Evolutionary conservation across 176 grass and related monocot genomes (phyloP), one percentile per base, ranked within the genome.

Genomic region (Canna indica): DNA sequence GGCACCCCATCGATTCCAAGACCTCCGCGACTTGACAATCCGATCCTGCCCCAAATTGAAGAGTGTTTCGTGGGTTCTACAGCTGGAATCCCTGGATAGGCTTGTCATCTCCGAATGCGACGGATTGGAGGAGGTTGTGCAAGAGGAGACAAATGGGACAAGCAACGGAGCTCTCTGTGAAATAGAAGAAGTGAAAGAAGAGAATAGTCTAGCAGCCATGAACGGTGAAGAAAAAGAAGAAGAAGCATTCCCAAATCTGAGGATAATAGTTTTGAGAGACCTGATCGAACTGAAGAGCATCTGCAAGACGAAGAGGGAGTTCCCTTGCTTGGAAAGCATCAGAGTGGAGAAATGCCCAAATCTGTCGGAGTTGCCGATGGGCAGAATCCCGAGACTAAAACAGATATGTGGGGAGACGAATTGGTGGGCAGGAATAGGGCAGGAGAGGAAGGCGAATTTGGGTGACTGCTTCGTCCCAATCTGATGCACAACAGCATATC

Each of bases 11-110:
- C 75, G 83, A 42, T 87, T 90, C 39, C 27, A 31, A 41, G 72
- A 71, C 9, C 39, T 95, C 10, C 84, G 87, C 58, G 84, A 95
- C 45, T 44, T 95, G 67, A 47, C 39, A 52, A 95, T 95, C 74
- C 61, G 70, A 2, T 28, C 45, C 0, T 95, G 91, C 74, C 91
- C 36, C 61, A 85, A 85, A 69, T 61, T 95, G 53, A 2, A 50
- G 36, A 33, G 81, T 24, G 78, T 90, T 65, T 76, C 81, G 17
- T 95, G 91, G 91, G 82, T 85, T 52, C 54, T 81, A 73, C 67
- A n/a, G 17, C 87, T 95, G 26, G 76, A 77, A 53, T 60, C 83
- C 67, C 91, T 95, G 15, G 90, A 95, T 58, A 85, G 77, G 72
- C 84, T 95, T 72, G 46, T 87, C 22, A 38, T 95, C 73, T 81